A percentile compares a stretch with the other conserved stretches of the same genome.
phyloP scores from a whole-genome alignment of 306 rosid genomes.

The Geum urbanum region DNA sequence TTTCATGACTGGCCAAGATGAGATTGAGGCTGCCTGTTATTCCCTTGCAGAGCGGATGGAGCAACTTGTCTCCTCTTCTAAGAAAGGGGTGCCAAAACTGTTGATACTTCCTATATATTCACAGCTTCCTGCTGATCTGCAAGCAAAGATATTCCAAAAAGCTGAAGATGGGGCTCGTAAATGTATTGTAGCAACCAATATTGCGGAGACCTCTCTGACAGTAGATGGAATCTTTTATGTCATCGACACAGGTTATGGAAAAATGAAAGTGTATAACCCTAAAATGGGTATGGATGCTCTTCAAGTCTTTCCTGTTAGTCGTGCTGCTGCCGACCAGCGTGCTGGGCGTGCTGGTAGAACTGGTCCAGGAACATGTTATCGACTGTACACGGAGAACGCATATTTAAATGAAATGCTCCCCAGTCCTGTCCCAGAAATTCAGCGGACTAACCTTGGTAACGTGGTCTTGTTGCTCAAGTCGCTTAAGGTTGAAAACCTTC shows the following conservation, averaged over 20 bases:
- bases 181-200: conserved; percentile 95
- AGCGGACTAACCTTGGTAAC: conserved; percentile 93
- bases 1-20: conserved; percentile 99
- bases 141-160: conserved; percentile 88
- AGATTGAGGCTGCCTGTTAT: conserved; percentile 97
- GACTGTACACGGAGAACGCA: conserved; percentile 83
- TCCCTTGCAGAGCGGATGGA: conserved; percentile 91
- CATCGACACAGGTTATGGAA: conserved; percentile 93
- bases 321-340: conserved; percentile 99
- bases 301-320: conserved; percentile 94
- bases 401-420: conserved; percentile 80
- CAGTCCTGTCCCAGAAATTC: conserved; percentile 98
- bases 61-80: conserved; percentile 66
- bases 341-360: conserved; percentile 99
- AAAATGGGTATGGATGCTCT: conserved; percentile 99
- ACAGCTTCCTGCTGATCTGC: conserved; percentile 97
- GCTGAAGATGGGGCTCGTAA: conserved; percentile 98
- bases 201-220: conserved; percentile 94
- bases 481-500: conserved; percentile 87
- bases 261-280: conserved; percentile 98
- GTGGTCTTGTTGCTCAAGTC: conserved; percentile 90
- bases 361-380: conserved; percentile 95
- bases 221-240: conserved; percentile 94
- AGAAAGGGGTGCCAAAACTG: conserved; percentile 79
- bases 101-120: conserved; percentile 94